Percentiles rank a stretch among this genome's conserved stretches.
Conservation (phyloP, 352 stramenopile species). For the Pythium brachiatum region DNA sequence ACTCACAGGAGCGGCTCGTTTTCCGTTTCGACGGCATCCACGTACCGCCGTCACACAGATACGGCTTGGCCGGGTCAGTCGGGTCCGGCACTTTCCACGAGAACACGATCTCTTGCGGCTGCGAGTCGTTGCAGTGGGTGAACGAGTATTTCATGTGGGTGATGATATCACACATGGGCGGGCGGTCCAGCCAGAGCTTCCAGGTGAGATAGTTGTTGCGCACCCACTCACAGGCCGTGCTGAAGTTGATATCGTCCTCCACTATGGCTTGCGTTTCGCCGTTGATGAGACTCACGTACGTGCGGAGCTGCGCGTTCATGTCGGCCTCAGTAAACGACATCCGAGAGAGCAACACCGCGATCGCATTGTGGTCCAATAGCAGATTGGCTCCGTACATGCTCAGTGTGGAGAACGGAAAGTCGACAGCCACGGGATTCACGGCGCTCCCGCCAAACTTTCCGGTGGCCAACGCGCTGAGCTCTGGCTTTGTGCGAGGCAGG, state of each 20-base stretch:
- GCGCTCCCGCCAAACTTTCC: slow-evolving; percentile 40
- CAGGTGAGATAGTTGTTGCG: slow-evolving; percentile 26
- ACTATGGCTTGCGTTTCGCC: not conserved
- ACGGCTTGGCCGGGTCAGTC: slow-evolving; percentile 10
- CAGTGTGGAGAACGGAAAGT: slow-evolving; percentile 32
- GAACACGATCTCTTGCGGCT: slow-evolving; percentile 32
- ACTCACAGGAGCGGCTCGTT: slow-evolving; percentile 32
- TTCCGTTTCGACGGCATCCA: slow-evolving; percentile 8
- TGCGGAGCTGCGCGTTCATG: slow-evolving; percentile 28
- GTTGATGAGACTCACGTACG: slow-evolving; percentile 21
- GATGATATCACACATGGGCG: slow-evolving; percentile 24
- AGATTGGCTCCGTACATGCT: slow-evolving; percentile 30
- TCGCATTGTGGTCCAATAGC: slow-evolving; percentile 17
- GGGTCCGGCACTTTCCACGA: slow-evolving; percentile 24
- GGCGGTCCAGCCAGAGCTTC: slow-evolving; percentile 23
- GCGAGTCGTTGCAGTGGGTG: slow-evolving; percentile 21
- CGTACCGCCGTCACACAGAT: slow-evolving; percentile 29
- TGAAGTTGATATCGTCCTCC: slow-evolving; percentile 28
- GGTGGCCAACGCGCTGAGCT: slow-evolving; percentile 13
- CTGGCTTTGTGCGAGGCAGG: slow-evolving; percentile 28
- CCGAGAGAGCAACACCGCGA: slow-evolving; percentile 27
- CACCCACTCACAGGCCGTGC: slow-evolving; percentile 29
- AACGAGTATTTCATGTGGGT: slow-evolving; percentile 31
- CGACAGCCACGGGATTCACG: slow-evolving; percentile 38
- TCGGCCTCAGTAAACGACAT: slow-evolving; percentile 27